Evolutionary conservation across 2,329 filamentous ascomycete genomes (phyloP), one percentile per base, ranked within the genome.

Genomic region (Drechslera avenae): DNA sequence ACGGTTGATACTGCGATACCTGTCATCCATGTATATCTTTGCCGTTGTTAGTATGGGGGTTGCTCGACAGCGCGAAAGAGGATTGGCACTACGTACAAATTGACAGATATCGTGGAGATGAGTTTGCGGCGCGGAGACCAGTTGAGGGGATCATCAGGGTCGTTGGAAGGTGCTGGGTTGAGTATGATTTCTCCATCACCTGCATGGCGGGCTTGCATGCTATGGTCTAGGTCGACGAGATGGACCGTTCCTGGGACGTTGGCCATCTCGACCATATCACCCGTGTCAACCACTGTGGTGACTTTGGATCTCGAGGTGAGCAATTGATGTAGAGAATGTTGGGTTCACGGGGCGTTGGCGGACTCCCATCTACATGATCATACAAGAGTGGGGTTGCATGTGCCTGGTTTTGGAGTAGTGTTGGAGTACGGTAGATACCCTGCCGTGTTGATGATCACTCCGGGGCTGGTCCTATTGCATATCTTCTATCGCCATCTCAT

Each of bases 1-100:
- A 80, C 76, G 7, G 77, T 73, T 1, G 79, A 75, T 16, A 72
- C 72, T 3, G 79, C 73, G 37, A 82, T 78, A n/a, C 79, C 80
- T 12, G 75, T 74, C 66, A 77, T 77, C 35, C 79, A 71, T 1
- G 75, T 77, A 57, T 81, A 81, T n/a, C 79, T 68, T 76, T 42
- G 74, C 50, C 73, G 21, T 77, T 4, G 33, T 59, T 6, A 67
- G 47, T 18, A 4, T 12, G 5, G 9, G n/a, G 18, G 9, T 23
- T 23, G 5, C 13, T 6, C 16, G 3, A 12, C 16, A 13, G 10
- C 2, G 26, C 4, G 18, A 9, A 3, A 36, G 8, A 13, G 5
- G 30, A 9, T 16, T 9, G 18, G 12, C 14, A 9, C 18, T 6
- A 56, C 55, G 10, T 39, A 65, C 61, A 64, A 12, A 19, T 60